Base-by-base conservation (phyloP, 2,329 filamentous ascomycete species). In the Claviceps quebecensis region DNA sequence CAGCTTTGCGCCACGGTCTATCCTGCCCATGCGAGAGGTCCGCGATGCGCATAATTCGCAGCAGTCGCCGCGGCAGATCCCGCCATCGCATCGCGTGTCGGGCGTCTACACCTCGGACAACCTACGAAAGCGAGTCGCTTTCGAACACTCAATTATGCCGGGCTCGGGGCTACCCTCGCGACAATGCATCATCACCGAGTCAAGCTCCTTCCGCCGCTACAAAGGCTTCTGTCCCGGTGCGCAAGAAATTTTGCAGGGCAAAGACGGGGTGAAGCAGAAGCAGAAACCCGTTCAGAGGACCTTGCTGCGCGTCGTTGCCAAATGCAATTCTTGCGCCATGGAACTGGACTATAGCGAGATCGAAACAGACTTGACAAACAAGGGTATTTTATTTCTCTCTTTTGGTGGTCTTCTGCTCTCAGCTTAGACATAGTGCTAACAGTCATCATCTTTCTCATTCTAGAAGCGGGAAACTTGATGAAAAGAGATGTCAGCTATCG, bases 211-310 rank as follows among this genome's bases (percentile, higher is more conserved):
- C 54, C 71, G 73, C 46, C 62, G 71, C 11, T 64, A 74, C 39
- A 77, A 75, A 51, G 76, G 75, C 1, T 78, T 80, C 56, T 80
- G 77, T 45, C 68, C 71, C 17, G 76, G 76, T 1, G 76, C 76
- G 7, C 72, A 70, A 47, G 73, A 76, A 13, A 69, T 74, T 1
- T 61, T 72, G 34, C 65, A 65, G 41, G 76, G 76, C 1, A 70
- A 69, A 2, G 59, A 69, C 2, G 76, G 75, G 5, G 68, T 78
- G 45, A 75, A 71, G 57, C 74, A 70, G 56, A 69, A 72, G 6
- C 73, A 72, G 56, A 73, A 75, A 54, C 69, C 74, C 26, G 72
- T 75, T 51, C 59, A 70, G 48, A 40, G 52, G 8, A 54, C 54
- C 2, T 23, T 57, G 22, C 46, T 37, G 36, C 37, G 43, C 3